These are phyloP conservation scores for Ramaria sp. DNA, from an alignment of 768 basidiomycete genomes.

Conservation along the genomic window DNA sequence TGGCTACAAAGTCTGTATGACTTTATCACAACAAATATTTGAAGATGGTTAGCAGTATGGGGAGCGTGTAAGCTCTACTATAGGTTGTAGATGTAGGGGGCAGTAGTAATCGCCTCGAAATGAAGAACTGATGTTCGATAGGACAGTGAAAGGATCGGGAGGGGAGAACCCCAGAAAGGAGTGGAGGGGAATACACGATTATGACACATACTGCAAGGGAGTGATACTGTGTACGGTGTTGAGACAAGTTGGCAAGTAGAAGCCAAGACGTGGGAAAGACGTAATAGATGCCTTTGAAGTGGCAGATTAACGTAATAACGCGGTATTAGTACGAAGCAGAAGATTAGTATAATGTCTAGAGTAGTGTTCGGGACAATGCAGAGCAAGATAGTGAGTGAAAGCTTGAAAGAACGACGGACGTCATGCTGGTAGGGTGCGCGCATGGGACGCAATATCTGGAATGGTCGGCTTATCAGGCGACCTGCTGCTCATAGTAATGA, in stretches of 20 bases:
- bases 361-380: neutral
- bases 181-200: slow-evolving; percentile 6
- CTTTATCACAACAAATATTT: no score
- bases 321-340: neutral
- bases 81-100: no score
- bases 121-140: no score
- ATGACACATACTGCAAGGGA: neutral
- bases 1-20: no score
- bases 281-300: neutral
- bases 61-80: no score
- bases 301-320: neutral
- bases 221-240: neutral
- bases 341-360: neutral
- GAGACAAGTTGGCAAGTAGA: neutral
- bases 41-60: no score
- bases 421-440: neutral
- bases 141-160: no score
- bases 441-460: neutral
- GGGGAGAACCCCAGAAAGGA: neutral
- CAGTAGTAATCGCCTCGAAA: no score
- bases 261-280: neutral
- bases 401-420: neutral
- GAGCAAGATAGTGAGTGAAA: neutral
- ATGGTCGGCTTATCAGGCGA: neutral
- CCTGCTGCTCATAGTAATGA: neutral